These are phyloP conservation scores for Escovopsis sp. DNA, from an alignment of 2,329 filamentous ascomycete genomes.

Conservation along the genomic window DNA sequence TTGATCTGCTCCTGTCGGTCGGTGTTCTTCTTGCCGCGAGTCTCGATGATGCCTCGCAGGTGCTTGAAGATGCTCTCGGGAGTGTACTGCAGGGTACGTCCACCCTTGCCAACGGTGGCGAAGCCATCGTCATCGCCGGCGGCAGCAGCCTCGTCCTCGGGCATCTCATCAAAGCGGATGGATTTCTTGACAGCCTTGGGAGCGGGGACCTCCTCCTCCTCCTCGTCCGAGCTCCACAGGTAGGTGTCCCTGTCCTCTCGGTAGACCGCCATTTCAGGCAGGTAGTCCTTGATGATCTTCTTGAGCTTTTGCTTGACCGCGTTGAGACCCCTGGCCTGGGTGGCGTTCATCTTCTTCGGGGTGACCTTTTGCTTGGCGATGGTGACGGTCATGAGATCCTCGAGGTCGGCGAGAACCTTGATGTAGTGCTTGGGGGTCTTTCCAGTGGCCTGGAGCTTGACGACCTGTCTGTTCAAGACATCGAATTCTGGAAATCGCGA, in stretches of 20 bases:
- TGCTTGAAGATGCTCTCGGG: conserved; percentile 98
- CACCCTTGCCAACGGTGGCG: conserved; percentile 73
- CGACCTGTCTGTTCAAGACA: conserved; percentile 76
- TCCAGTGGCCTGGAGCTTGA: conserved; percentile 61
- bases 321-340: conserved; percentile 84
- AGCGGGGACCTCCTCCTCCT: conserved; percentile 40
- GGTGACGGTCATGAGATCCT: conserved; percentile 87
- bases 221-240: conserved; percentile 73
- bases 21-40: conserved; percentile 97
- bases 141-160: conserved; percentile 27
- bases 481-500: conserved; percentile 56
- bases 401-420: conserved; percentile 81
- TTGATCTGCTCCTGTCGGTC: conserved; percentile 89
- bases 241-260: conserved; percentile 70
- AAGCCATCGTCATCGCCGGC: conserved; percentile 60
- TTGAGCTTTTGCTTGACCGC: conserved; percentile 96
- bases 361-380: conserved; percentile 91
- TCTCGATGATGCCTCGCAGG: conserved; percentile 81
- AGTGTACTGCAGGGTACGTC: conserved; percentile 80
- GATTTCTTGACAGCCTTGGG: conserved; percentile 27
- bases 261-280: conserved; percentile 75
- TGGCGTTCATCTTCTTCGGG: conserved; percentile 97
- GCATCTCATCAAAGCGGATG: conserved; percentile 23
- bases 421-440: conserved; percentile 84
- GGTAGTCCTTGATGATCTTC: conserved; percentile 96